Percentiles rank a stretch among this genome's conserved stretches.
Evolutionary conservation across 306 rosid species (phyloP).

Genomic region (Citrullus mucosospermus): DNA sequence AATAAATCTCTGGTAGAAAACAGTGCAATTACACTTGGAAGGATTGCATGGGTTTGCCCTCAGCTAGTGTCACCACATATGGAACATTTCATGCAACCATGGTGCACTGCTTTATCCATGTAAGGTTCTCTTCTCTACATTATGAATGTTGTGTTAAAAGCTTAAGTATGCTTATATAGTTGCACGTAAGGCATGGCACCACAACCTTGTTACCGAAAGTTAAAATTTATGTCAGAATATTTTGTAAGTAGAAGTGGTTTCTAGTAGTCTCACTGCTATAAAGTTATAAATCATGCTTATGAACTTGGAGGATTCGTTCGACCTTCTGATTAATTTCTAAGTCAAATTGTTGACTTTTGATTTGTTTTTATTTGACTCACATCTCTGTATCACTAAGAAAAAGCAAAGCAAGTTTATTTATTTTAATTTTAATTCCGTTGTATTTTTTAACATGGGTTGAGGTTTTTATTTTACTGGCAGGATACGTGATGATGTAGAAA

Average conservation of each 20-base stretch:
- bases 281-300: neutral
- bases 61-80: slow-evolving; percentile 90
- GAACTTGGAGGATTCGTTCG: neutral
- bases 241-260: neutral
- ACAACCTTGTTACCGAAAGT: neutral
- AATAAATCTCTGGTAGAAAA: slow-evolving; percentile 85
- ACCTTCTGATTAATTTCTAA: neutral
- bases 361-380: neutral
- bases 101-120: slow-evolving; percentile 96
- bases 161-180: neutral
- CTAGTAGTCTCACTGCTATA: neutral
- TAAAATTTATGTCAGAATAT: neutral
- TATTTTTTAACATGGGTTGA: slow-evolving; percentile 1
- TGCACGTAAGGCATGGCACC: neutral
- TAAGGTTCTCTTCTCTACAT: slow-evolving; percentile 16
- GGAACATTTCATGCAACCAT: slow-evolving; percentile 95
- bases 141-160: neutral
- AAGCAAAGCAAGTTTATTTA: neutral
- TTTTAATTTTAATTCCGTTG: neutral
- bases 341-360: neutral
- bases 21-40: slow-evolving; percentile 96
- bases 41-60: slow-evolving; percentile 98
- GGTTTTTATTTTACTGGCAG: slow-evolving; percentile 34
- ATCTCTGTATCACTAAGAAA: neutral
- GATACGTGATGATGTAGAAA: slow-evolving; percentile 93